Percentiles rank a stretch among this genome's conserved stretches.
Conservation (phyloP, 225 moss, liverwort and hornwort species). For the Asterella californica region DNA sequence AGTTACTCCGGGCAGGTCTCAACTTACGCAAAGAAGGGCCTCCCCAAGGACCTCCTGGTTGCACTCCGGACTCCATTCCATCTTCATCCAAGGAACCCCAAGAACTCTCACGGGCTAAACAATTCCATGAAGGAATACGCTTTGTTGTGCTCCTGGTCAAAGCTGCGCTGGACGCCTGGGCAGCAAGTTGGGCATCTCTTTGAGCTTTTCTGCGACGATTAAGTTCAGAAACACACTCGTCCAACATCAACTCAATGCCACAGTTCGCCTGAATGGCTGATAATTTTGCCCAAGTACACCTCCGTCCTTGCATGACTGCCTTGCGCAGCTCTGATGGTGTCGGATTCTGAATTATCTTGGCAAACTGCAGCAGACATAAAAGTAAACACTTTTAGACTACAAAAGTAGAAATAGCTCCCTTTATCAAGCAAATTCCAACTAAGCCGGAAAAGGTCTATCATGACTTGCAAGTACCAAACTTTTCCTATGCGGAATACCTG, state of each 20-base stretch:
- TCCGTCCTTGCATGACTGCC: conserved; percentile 94
- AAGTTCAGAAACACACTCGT: conserved; percentile 89
- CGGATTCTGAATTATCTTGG: conserved; percentile 86
- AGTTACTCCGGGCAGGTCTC: conserved; percentile 40
- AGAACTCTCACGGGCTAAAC: conserved; percentile 72
- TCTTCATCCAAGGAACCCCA: conserved; percentile 88
- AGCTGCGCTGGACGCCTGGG: conserved; percentile 42
- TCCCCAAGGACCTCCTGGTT: conserved; percentile 90
- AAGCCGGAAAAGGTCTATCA: neutral
- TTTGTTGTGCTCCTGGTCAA: conserved; percentile 40
- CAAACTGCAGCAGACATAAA: conserved; percentile 52
- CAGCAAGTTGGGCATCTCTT: conserved; percentile 60
- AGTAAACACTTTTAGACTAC: neutral
- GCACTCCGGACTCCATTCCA: conserved; percentile 47
- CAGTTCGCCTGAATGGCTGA: conserved; percentile 98
- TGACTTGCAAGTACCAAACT: neutral
- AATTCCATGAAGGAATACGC: conserved; percentile 98
- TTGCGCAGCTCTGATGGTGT: conserved; percentile 78
- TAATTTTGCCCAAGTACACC: conserved; percentile 87
- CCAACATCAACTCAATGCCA: conserved; percentile 95
- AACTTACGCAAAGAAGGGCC: conserved; percentile 81
- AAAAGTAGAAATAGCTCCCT: no score
- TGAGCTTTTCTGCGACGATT: conserved; percentile 74
- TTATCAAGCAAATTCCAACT: neutral
- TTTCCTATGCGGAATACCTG: conserved; percentile 46